Evolutionary conservation across 148 eudicot species (phyloP).

Genomic region (Arctostaphylos glauca): DNA sequence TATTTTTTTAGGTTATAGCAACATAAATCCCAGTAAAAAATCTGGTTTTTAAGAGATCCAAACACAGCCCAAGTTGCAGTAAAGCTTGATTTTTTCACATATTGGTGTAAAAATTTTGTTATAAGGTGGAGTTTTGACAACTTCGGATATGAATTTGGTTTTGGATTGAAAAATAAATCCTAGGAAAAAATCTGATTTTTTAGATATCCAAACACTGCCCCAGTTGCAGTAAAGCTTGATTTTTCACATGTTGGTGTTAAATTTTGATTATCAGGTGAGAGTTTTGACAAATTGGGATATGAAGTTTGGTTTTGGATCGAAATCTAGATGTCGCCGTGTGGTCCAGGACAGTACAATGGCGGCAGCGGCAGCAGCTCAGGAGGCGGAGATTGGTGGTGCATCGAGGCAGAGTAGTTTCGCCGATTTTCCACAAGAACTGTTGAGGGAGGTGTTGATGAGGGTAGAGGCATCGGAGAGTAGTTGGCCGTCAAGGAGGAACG

Average conservation of each 20-base stretch:
- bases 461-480: slow-evolving; percentile 54
- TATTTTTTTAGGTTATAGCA: background rate
- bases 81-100: too few relatives aligned
- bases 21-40: too few relatives aligned
- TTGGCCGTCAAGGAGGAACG: slow-evolving; percentile 56
- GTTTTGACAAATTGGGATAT: slow-evolving; percentile 24
- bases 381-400: slow-evolving; percentile 29
- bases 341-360: slow-evolving; percentile 36
- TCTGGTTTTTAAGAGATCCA: background rate
- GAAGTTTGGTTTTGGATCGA: slow-evolving; percentile 33
- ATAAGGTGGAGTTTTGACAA: too few relatives aligned
- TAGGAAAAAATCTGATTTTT: background rate
- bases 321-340: slow-evolving; percentile 43
- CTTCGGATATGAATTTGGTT: too few relatives aligned
- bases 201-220: background rate
- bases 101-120: background rate
- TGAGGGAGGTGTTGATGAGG: slow-evolving; percentile 66
- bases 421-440: slow-evolving; percentile 60
- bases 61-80: background rate
- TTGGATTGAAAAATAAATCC: too few relatives aligned
- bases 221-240: background rate
- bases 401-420: slow-evolving; percentile 53
- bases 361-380: slow-evolving; percentile 1
- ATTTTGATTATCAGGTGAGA: background rate
- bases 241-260: background rate